Evolutionary conservation across 345 rosid genomes (phyloP).

Genomic region (Boechera retrofracta): DNA sequence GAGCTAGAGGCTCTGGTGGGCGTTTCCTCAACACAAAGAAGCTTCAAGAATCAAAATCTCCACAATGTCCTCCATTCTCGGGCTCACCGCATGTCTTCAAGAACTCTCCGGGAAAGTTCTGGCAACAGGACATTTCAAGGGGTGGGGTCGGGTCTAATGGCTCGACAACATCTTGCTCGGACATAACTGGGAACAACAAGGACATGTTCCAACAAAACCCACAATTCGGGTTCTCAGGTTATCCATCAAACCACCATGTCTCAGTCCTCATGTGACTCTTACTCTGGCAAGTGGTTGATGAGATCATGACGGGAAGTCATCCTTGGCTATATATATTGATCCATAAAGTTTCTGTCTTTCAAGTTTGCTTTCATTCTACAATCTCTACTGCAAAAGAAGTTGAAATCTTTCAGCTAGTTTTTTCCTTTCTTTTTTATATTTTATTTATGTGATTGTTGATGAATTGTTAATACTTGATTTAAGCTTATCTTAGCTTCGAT

Average conservation of each 20-base stretch:
- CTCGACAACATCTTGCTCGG: conserved; percentile 47
- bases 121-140: conserved; percentile 34
- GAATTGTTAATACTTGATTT: conserved; percentile 11
- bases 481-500: neutral
- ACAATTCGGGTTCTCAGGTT: conserved; percentile 21
- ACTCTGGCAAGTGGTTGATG: conserved; percentile 26
- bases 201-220: conserved; percentile 23
- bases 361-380: conserved; percentile 17
- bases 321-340: conserved; percentile 64
- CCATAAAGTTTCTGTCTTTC: neutral
- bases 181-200: conserved; percentile 38
- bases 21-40: conserved; percentile 67
- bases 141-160: conserved; percentile 41
- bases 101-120: conserved; percentile 28
- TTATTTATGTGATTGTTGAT: conserved; percentile 13
- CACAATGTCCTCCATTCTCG: conserved; percentile 34
- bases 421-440: neutral
- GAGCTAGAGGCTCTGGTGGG: conserved; percentile 82
- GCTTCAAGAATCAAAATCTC: conserved; percentile 51
- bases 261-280: conserved; percentile 40
- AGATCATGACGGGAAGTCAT: conserved; percentile 68
- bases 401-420: conserved; percentile 16
- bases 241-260: conserved; percentile 38
- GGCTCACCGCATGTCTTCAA: conserved; percentile 13
- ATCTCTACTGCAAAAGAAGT: conserved; percentile 14